A percentile compares a stretch with the other conserved stretches of the same genome.
These are phyloP conservation scores for Elongisporangium senticosum DNA, from an alignment of 352 stramenopile genomes.

Conservation along the genomic window DNA sequence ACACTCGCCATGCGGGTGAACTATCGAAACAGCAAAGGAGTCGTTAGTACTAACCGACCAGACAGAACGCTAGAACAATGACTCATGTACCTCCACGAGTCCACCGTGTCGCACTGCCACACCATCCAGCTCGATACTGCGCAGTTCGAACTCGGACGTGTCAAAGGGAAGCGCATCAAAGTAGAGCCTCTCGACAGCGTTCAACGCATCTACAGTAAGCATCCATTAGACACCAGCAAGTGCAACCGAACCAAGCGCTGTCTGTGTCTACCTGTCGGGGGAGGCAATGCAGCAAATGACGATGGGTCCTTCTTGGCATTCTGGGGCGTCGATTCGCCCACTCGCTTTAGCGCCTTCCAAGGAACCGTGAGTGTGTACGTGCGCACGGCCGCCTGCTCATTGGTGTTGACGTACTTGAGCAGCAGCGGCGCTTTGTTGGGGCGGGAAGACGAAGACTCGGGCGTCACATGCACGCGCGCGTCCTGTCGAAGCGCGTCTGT, in stretches of 20 bases:
- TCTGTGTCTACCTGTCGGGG: neutral
- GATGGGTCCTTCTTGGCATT: neutral
- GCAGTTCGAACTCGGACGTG: slow-evolving; percentile 42
- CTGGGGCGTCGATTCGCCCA: slow-evolving; percentile 24
- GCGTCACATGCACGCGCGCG: neutral
- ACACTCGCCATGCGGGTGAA: slow-evolving; percentile 46
- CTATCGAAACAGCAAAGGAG: slow-evolving; percentile 13
- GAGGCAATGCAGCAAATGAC: neutral
- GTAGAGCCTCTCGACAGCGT: slow-evolving; percentile 38
- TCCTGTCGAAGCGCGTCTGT: neutral
- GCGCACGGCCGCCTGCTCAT: slow-evolving; percentile 33
- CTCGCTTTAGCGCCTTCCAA: slow-evolving; percentile 34
- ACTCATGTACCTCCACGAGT: slow-evolving; percentile 39
- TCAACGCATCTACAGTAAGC: neutral
- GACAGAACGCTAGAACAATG: too few species aligned
- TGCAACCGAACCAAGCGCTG: neutral
- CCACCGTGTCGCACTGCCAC: slow-evolving; percentile 31
- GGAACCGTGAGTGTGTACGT: slow-evolving; percentile 60
- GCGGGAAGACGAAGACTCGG: neutral
- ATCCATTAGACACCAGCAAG: slow-evolving; percentile 2
- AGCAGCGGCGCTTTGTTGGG: slow-evolving; percentile 27
- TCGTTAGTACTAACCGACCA: too few species aligned
- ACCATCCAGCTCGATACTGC: slow-evolving; percentile 41
- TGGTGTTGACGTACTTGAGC: slow-evolving; percentile 41
- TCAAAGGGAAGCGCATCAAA: slow-evolving; percentile 49